Evolutionary conservation across 306 rosid species (phyloP).

Genomic region (Purshia tridentata): DNA sequence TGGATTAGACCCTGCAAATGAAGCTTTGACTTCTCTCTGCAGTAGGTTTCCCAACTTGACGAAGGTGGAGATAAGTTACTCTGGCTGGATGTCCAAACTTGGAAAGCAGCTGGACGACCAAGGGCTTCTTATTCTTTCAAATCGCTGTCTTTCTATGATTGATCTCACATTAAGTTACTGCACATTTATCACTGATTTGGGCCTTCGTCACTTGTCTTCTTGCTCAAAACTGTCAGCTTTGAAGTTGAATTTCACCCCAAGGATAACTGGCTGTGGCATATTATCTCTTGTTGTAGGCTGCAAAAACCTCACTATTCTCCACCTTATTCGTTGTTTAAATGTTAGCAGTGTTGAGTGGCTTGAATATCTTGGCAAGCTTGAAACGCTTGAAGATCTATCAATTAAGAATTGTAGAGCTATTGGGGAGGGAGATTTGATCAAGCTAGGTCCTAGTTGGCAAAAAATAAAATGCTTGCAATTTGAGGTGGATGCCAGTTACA

Average conservation of each 20-base stretch:
- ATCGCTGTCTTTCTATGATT: constrained; percentile 45
- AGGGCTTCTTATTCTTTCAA: constrained; percentile 69
- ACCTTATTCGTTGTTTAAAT: constrained; percentile 78
- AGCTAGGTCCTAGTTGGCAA: constrained; percentile 71
- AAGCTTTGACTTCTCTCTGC: constrained; percentile 66
- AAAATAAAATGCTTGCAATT: constrained; percentile 72
- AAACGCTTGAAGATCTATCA: constrained; percentile 37
- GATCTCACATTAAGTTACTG: constrained; percentile 83
- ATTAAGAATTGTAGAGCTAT: constrained; percentile 50
- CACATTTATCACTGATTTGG: constrained; percentile 73
- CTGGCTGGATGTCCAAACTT: constrained; percentile 92
- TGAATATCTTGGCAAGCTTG: constrained; percentile 45
- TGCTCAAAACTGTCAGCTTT: constrained; percentile 64
- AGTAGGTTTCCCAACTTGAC: constrained; percentile 62
- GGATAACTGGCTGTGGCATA: constrained; percentile 83
- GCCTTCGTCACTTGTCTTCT: constrained; percentile 67
- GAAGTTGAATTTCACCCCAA: constrained; percentile 70
- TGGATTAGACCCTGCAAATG: constrained; percentile 86
- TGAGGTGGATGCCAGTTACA: constrained; percentile 79
- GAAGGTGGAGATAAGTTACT: constrained; percentile 64
- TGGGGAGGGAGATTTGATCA: constrained; percentile 49
- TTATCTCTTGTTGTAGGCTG: constrained; percentile 81
- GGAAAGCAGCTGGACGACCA: constrained; percentile 87
- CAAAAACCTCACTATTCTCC: constrained; percentile 64
- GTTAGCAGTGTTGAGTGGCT: constrained; percentile 60